phyloP scores from a whole-genome alignment of 1,139 yeast species.

The Debaryomyces coudertii region DNA sequence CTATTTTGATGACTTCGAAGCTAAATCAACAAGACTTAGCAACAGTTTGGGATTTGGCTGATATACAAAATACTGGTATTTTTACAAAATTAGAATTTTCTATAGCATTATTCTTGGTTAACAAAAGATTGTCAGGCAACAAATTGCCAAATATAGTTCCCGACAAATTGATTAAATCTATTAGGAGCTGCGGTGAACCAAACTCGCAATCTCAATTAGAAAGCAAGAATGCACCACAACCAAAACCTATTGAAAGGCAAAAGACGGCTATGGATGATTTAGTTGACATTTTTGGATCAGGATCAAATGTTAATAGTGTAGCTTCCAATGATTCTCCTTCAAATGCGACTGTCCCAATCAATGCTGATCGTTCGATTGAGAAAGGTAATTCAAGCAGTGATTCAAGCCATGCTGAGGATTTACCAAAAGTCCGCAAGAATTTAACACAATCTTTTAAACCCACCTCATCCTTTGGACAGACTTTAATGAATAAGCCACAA shows the following conservation, averaged over 20 bases:
- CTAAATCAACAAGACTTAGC: constrained; percentile 86
- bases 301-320: constrained; percentile 13
- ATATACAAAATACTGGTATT: constrained; percentile 82
- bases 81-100: constrained; percentile 84
- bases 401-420: constrained; percentile 35
- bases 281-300: constrained; percentile 57
- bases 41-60: constrained; percentile 91
- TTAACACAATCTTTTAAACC: constrained; percentile 53
- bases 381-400: constrained; percentile 36
- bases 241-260: constrained; percentile 27
- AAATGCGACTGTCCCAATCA: constrained; percentile 12
- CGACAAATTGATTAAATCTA: constrained; percentile 48
- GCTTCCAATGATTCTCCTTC: constrained; percentile 27
- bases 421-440: constrained; percentile 44
- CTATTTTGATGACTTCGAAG: constrained; percentile 85
- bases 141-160: constrained; percentile 75
- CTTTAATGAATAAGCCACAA: constrained; percentile 41
- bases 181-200: constrained; percentile 15
- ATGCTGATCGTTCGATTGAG: constrained; percentile 7
- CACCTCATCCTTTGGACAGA: constrained; percentile 71
- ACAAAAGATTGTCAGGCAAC: constrained; percentile 76
- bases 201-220: constrained; percentile 1
- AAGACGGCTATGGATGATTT: constrained; percentile 68
- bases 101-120: constrained; percentile 91
- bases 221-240: constrained; percentile 15